Percentiles rank a stretch among this genome's conserved stretches.
Evolutionary conservation across 2,329 filamentous ascomycete genomes (phyloP).

Genomic region (Fusarium paranaense): DNA sequence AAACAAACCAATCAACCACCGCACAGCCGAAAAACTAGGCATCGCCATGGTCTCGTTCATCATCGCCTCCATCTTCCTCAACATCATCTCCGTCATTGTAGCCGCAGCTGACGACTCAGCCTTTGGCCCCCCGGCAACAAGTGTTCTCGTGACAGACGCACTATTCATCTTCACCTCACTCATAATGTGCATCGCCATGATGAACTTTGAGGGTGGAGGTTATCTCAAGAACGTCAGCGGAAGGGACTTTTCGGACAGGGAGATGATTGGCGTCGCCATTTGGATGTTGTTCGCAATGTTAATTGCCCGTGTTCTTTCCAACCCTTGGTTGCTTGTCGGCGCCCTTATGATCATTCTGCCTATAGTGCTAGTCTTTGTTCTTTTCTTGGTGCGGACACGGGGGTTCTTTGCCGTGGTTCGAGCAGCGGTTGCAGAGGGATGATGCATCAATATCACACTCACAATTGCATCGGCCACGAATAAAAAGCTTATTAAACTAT

Average conservation of each 20-base stretch:
- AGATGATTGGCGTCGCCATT: slow-evolving; percentile 32
- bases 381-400: slow-evolving; percentile 22
- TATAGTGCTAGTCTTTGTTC: slow-evolving; percentile 2
- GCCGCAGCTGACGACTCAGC: not conserved
- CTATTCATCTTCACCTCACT: slow-evolving; percentile 32
- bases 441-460: not conserved
- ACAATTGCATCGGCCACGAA: not conserved
- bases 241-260: slow-evolving; percentile 25
- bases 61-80: slow-evolving; percentile 25
- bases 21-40: slow-evolving; percentile 12
- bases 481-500: not conserved
- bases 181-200: slow-evolving; percentile 29
- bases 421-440: not conserved
- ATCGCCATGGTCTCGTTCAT: slow-evolving; percentile 25
- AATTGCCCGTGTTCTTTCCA: slow-evolving; percentile 19
- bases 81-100: slow-evolving; percentile 20
- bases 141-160: slow-evolving; percentile 16
- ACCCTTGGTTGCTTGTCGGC: slow-evolving; percentile 1
- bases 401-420: slow-evolving; percentile 32
- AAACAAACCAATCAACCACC: slow-evolving; percentile 18
- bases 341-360: slow-evolving; percentile 10
- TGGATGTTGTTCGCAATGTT: slow-evolving; percentile 36
- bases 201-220: slow-evolving; percentile 35
- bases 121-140: not conserved
- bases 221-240: slow-evolving; percentile 13